Percentiles rank a stretch among this genome's conserved stretches.
Conservation (phyloP, 441 rosid genomes). For the Aleurites moluccanus region DNA sequence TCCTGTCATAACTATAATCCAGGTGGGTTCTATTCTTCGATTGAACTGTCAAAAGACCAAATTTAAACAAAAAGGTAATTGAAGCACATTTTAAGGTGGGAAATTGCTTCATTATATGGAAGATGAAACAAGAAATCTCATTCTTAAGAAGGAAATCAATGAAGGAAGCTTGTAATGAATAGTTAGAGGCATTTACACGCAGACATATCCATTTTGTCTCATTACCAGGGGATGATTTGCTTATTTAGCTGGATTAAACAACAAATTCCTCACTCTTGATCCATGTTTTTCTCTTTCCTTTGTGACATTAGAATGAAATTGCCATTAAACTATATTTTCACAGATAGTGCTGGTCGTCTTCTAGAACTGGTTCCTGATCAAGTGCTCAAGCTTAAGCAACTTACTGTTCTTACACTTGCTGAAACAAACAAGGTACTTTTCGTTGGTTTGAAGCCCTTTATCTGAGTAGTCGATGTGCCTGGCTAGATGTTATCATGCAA, state of each 20-base stretch:
- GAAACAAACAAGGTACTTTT: conserved; percentile 76
- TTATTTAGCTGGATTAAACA: not conserved
- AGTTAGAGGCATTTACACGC: not conserved
- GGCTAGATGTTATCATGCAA: not conserved
- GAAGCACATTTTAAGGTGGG: not conserved
- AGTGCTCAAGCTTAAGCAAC: conserved; percentile 88
- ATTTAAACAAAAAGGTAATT: not conserved
- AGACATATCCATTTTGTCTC: not conserved
- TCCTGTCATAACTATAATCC: not conserved
- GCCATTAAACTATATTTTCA: conserved; percentile 15
- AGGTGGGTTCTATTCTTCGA: not conserved
- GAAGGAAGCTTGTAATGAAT: not conserved
- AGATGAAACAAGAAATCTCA: not conserved
- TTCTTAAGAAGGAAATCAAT: not conserved
- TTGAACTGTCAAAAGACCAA: not conserved
- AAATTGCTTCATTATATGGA: not conserved
- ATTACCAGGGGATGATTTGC: not conserved
- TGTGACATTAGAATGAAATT: not conserved
- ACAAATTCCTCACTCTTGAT: not conserved
- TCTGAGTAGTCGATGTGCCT: not conserved
- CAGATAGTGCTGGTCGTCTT: conserved; percentile 58
- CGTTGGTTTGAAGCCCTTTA: not conserved
- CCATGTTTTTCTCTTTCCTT: conserved; percentile 2
- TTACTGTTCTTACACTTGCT: conserved; percentile 91
- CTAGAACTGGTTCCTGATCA: conserved; percentile 76